These are phyloP conservation scores for Globisporangium polare DNA, from an alignment of 352 stramenopile genomes.

Conservation along the genomic window DNA sequence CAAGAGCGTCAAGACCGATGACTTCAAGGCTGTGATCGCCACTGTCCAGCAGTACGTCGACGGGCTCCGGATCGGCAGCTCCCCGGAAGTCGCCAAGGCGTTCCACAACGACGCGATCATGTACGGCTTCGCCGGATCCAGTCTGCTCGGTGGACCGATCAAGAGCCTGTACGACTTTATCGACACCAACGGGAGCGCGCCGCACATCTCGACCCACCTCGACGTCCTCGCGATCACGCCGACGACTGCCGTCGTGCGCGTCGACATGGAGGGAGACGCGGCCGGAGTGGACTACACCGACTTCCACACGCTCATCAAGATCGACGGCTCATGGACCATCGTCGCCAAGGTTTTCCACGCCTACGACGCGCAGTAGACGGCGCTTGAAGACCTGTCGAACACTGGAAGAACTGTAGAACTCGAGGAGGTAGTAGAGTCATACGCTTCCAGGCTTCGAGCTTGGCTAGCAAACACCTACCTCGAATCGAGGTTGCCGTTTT, in stretches of 20 bases:
- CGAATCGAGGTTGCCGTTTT: no score
- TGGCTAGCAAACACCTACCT: no score
- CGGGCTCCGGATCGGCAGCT: conserved; percentile 4
- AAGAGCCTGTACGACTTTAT: conserved; percentile 10
- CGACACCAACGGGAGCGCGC: background rate
- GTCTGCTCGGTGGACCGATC: background rate
- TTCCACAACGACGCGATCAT: conserved; percentile 8
- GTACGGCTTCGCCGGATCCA: background rate
- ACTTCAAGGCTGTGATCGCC: background rate
- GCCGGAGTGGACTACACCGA: background rate
- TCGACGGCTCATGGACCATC: background rate
- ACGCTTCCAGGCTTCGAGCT: no score
- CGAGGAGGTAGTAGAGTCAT: background rate
- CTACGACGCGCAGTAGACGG: background rate
- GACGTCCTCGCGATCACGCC: conserved; percentile 7
- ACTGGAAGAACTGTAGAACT: no score
- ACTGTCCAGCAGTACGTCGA: conserved; percentile 5
- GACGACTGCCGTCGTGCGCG: conserved; percentile 8
- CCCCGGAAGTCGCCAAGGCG: background rate
- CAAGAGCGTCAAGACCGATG: conserved; percentile 10
- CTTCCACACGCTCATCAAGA: background rate
- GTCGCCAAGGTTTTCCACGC: background rate
- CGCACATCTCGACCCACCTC: background rate
- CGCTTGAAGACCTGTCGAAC: background rate
- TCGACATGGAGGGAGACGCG: conserved; percentile 9